Base-by-base conservation (phyloP, 768 basidiomycete species). In the Phallus indusiatus region DNA sequence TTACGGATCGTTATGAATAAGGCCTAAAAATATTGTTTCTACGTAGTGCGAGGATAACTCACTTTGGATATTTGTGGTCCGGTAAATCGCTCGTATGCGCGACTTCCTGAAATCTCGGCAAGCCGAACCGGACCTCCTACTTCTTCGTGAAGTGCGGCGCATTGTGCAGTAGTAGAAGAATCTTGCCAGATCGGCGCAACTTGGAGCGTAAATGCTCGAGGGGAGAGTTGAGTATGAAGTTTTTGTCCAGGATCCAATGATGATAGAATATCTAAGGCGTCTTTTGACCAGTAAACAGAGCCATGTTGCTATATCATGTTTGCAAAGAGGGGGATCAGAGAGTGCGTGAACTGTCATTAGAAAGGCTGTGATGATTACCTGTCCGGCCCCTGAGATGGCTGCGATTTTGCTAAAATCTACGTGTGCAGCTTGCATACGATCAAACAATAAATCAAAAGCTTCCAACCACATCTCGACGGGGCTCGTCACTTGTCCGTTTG, bases 131-230 rank as follows among this genome's bases (percentile, higher is more conserved):
- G 71, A 5, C 89, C 88, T 37, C 90, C 90, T 10, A 87, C 72
- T 37, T 74, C 76, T 0, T 74, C 76, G 66, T 92, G 88, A 47
- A 94, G 72, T 60, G 76, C 78, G 57, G 73, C 73, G 67, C 91
- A 94, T 64, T 93, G 89, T 47, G 73, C 71, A 0, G 83, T 85
- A 0, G 90, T 93, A 0, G 89, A 91, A 1, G 89, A 90, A 70
- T 94, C 92, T 69, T 94, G 90, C 91, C 92, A 94, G 66, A 93
- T 93, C 10, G 90, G 90, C 3, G 86, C 80, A 62, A 77, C 77
- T 1, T 75, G 75, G 12, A 82, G 71, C 6, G 88, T 83, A 69
- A 93, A 91, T 2, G 89, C 89, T 8, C 66, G 68, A 0, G 79
- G 81, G 18, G 74, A 71, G 37, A 93, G 73, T 64, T 91, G 88